Evolutionary conservation across 176 grass and related monocot species (phyloP), one percentile per base, ranked within the genome.

Genomic region (Thinopyrum elongatum): DNA sequence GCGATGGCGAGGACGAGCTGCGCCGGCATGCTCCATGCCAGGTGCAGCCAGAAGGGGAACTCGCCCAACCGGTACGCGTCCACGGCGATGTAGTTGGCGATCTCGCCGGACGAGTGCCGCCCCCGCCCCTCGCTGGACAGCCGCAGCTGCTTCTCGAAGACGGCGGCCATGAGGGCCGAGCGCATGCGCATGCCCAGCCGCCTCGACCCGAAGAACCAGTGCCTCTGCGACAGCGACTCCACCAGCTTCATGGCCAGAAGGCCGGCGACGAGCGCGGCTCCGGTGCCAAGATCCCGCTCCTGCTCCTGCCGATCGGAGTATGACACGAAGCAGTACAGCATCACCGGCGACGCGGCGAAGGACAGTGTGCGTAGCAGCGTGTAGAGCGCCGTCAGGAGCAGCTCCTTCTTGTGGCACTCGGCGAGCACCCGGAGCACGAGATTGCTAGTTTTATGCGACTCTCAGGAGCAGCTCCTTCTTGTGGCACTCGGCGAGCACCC

Each of bases 141-240:
- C 25, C 77, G 53, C 53, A 98, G 90, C 79, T 95, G 93, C 66
- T 98, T 95, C 41, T 88, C 77, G 71, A 94, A 98, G 51, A 98
- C 62, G 41, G 90, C 86, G 2, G 95, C 91, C 92, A 95, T 98
- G 58, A 95, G 74, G n/a, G 91, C 91, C 17, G 93, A 98, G 21
- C 93, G 89, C 94, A 98, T 95, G 79, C 90, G 92, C 95, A 98
- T 95, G 34, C 95, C 93, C 8, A 98, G 90, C 78, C 90, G 87
- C 76, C 94, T 80, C 2, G 94, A 88, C 3, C 88, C 86, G 38
- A 98, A 95, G 86, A 95, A 98, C 91, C 91, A 98, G 74, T 98
- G 93, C 78, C 95, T 59, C 87, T 87, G 94, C 27, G 95, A 94
- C 60, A 98, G 59, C 13, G 93, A 94, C 71, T 98, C 95, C 39